Evolutionary conservation across 225 moss, liverwort and hornwort species (phyloP), one percentile per base, ranked within the genome.

Genomic region (Takakia lepidozioides): DNA sequence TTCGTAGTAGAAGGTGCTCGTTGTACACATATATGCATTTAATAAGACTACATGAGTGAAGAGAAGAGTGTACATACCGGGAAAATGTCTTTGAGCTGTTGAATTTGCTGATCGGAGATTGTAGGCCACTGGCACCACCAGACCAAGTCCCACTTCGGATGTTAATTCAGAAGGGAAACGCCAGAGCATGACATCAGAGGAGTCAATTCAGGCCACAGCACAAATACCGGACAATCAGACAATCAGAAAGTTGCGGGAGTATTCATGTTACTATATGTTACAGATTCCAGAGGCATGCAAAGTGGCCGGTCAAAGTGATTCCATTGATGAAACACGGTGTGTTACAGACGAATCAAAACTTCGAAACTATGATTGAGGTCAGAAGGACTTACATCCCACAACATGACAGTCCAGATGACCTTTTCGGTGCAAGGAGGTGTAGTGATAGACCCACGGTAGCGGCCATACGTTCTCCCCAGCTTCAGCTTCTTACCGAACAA

Each of bases 351-450:
- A n/a, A n/a, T n/a, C 42, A 10, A 42, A 42, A 14, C 20, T 16
- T 19, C 20, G 10, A 19, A 3, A 18, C 8, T 19, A 16, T 43
- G 1, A 16, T 43, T 22, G 43, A 7, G 29, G 29, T 13, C 1
- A 3, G 17, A 29, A 25, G 28, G 16, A 35, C 65, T 69, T 69
- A 78, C 78, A 56, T 79, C 64, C 83, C 79, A 78, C 55, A 71
- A 9, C 72, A 79, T 73, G 51, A 87, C 3, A 11, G 79, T 82
- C 87, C 91, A 92, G 10, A 63, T 70, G 57, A 92, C 81, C 0
- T 69, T 66, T 59, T 92, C 81, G 1, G 75, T 73, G 82, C 91
- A 92, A 2, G 87, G 87, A 4, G 87, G 91, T 21, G 82, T 77
- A 18, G 91, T 92, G 55, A 92, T 79, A 1, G 91, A 92, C 55